Conservation (phyloP, 805 yeast species). For the Barnettozyma wickerhamii region DNA sequence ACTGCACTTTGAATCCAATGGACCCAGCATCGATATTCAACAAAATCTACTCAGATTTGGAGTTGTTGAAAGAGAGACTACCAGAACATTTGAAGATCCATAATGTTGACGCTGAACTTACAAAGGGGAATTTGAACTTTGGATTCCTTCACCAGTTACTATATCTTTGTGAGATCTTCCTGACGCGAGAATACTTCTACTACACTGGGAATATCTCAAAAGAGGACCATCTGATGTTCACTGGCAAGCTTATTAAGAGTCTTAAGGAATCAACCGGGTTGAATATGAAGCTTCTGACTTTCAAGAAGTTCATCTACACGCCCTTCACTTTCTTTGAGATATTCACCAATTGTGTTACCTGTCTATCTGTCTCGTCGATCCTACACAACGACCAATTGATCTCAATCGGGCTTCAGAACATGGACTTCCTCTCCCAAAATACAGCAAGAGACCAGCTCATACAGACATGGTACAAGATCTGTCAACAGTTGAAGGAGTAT, state of each 20-base stretch:
- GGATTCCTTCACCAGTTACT: conserved; percentile 33
- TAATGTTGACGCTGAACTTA: conserved; percentile 29
- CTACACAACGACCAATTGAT: conserved; percentile 24
- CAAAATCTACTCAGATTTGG: conserved; percentile 25
- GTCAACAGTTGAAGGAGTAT: conserved; percentile 24
- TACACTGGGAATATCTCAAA: conserved; percentile 29
- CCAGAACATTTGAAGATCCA: conserved; percentile 26
- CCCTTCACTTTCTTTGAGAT: conserved; percentile 37
- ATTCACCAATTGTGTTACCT: conserved; percentile 33
- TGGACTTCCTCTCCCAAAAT: conserved; percentile 27
- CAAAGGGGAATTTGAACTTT: conserved; percentile 29
- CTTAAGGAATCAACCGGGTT: conserved; percentile 25
- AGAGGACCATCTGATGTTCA: conserved; percentile 29
- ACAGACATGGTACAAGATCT: conserved; percentile 28
- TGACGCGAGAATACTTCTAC: conserved; percentile 34
- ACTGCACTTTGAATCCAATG: conserved; percentile 31
- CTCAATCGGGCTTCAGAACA: conserved; percentile 22
- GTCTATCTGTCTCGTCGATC: conserved; percentile 29
- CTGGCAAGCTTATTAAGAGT: conserved; percentile 20
- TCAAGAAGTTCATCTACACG: conserved; percentile 30
- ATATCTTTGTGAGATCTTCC: conserved; percentile 31
- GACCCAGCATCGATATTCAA: conserved; percentile 25
- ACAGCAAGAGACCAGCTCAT: conserved; percentile 30
- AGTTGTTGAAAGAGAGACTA: conserved; percentile 22
- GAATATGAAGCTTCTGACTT: conserved; percentile 20